Percentiles rank a stretch among this genome's conserved stretches.
phyloP scores from a whole-genome alignment of 441 rosid genomes.

The Euphorbia schlechtendalii region DNA sequence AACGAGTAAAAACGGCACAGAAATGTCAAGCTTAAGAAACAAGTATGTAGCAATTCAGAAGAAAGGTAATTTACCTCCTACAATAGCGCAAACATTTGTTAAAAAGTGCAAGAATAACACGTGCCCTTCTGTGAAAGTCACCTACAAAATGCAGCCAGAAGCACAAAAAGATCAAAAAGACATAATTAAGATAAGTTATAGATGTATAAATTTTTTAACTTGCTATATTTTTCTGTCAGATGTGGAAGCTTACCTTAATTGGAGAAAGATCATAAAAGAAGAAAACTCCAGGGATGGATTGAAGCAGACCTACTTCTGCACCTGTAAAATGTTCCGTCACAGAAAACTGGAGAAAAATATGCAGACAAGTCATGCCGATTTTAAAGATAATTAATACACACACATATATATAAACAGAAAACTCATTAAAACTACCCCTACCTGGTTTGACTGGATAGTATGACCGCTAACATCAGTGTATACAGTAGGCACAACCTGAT shows the following conservation, averaged over 20 bases:
- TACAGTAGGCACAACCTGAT: constrained; percentile 87
- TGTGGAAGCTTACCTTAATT: constrained; percentile 54
- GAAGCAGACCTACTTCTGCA: constrained; percentile 55
- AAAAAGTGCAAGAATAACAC: constrained; percentile 84
- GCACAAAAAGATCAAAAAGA: background rate
- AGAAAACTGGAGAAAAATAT: constrained; percentile 62
- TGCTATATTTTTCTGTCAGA: background rate
- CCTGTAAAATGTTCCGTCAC: constrained; percentile 84
- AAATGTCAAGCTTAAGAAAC: background rate
- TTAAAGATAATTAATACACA: background rate
- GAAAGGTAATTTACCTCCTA: constrained; percentile 61
- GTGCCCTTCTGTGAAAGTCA: constrained; percentile 76
- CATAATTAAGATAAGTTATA: background rate
- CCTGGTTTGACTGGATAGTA: constrained; percentile 94
- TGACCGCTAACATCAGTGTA: constrained; percentile 73
- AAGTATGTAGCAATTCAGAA: background rate
- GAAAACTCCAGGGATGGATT: constrained; percentile 85
- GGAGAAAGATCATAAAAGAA: constrained; percentile 98
- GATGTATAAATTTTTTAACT: too few relatives aligned
- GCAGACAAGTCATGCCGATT: constrained; percentile 11
- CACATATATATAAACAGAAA: constrained; percentile 1
- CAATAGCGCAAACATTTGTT: constrained; percentile 88
- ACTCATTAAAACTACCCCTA: constrained; percentile 13
- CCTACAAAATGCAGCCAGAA: constrained; percentile 37
- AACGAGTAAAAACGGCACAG: background rate